phyloP scores from a whole-genome alignment of 495 filamentous ascomycete genomes.

The Entonaema liquescens region DNA sequence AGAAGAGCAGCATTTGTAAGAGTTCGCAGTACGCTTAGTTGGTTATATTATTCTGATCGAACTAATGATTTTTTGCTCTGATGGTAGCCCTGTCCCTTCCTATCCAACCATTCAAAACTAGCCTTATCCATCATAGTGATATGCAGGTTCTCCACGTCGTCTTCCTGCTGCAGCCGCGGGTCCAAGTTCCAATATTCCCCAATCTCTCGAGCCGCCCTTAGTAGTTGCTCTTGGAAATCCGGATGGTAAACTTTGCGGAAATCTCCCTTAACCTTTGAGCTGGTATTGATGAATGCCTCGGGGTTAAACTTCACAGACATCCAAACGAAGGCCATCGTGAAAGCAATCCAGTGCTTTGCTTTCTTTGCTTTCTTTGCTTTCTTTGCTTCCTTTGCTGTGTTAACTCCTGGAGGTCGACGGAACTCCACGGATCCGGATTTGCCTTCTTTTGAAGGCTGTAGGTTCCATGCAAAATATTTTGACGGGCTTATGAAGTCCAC shows the following conservation, averaged over 20 bases:
- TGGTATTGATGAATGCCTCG: not conserved
- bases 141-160: not conserved
- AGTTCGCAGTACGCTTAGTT: no score
- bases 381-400: not conserved
- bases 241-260: not conserved
- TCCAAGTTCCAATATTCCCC: not conserved
- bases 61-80: no score
- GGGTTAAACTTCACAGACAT: not conserved
- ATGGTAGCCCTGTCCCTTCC: no score
- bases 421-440: not conserved
- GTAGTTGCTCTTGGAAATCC: not conserved
- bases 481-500: no score
- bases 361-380: no score
- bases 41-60: no score
- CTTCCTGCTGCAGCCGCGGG: not conserved
- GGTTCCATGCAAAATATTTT: not conserved
- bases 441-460: not conserved
- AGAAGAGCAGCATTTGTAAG: no score
- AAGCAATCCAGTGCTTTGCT: not conserved
- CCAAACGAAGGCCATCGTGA: not conserved
- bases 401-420: not conserved
- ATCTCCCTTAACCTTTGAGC: no score
- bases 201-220: not conserved
- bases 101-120: no score
- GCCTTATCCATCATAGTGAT: not conserved